Conservation (phyloP, 2,329 filamentous ascomycete genomes). For the Epichloe sp. region DNA sequence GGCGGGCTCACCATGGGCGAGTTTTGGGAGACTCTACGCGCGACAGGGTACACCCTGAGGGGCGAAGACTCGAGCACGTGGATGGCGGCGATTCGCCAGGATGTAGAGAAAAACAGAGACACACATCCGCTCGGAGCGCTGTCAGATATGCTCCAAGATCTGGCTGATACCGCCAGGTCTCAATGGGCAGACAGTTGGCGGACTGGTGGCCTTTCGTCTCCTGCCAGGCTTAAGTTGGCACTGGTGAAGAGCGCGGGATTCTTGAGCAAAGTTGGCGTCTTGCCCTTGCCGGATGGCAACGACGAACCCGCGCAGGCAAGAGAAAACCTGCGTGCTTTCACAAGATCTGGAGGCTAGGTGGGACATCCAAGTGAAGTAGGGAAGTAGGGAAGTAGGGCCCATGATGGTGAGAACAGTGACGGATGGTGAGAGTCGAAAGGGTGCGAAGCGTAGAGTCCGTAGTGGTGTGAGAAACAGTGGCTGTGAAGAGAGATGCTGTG, state of each 20-base stretch:
- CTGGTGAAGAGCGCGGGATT: conserved; percentile 1
- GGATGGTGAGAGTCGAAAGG: too few relatives aligned
- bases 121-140: conserved; percentile 5
- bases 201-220: background rate
- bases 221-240: conserved; percentile 1
- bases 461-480: too few relatives aligned
- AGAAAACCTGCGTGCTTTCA: too few relatives aligned
- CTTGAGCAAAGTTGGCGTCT: background rate
- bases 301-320: too few relatives aligned
- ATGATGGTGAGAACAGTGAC: too few relatives aligned
- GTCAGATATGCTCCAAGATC: conserved; percentile 2
- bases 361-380: too few relatives aligned
- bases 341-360: too few relatives aligned
- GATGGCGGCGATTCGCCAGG: background rate
- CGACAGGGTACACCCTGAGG: background rate
- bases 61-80: conserved; percentile 1
- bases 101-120: conserved; percentile 3
- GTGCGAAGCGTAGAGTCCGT: too few relatives aligned
- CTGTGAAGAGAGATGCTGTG: too few relatives aligned
- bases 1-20: conserved; percentile 3
- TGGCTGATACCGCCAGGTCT: background rate
- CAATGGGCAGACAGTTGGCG: background rate
- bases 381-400: too few relatives aligned
- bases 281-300: too few relatives aligned
- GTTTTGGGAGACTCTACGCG: conserved; percentile 2